Conservation (phyloP, 2,329 filamentous ascomycete genomes). For the Fusarium redolens region DNA sequence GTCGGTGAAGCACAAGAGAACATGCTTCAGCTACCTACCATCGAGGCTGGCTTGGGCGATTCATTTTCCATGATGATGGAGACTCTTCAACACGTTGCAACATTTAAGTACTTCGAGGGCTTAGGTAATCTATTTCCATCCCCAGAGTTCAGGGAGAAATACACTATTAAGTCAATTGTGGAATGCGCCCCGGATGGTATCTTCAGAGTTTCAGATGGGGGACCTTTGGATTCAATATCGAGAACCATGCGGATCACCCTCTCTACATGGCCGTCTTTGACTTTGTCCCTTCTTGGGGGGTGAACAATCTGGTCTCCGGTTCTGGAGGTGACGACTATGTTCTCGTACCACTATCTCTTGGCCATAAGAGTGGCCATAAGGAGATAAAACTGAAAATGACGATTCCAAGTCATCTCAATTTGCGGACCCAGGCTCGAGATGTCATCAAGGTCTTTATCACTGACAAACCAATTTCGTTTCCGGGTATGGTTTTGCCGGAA, state of each 20-base stretch:
- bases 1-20: neutral
- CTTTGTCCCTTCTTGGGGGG: neutral
- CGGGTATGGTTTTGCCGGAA: neutral
- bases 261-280: neutral
- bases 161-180: accelerated
- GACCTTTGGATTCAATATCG: neutral
- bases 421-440: neutral
- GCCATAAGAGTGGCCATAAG: accelerated
- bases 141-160: neutral
- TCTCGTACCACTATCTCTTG: accelerated
- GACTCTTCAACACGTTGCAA: neutral
- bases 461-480: neutral
- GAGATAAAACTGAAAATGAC: neutral
- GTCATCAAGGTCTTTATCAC: neutral
- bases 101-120: neutral
- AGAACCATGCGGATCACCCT: neutral
- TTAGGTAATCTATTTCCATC: neutral
- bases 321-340: neutral
- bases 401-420: neutral
- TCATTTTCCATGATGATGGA: accelerated
- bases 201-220: accelerated
- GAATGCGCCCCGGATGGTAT: accelerated
- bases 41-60: accelerated
- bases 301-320: neutral
- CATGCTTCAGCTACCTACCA: neutral